phyloP scores from a whole-genome alignment of 2,329 filamentous ascomycete species.

The Eurotiales sp. region DNA sequence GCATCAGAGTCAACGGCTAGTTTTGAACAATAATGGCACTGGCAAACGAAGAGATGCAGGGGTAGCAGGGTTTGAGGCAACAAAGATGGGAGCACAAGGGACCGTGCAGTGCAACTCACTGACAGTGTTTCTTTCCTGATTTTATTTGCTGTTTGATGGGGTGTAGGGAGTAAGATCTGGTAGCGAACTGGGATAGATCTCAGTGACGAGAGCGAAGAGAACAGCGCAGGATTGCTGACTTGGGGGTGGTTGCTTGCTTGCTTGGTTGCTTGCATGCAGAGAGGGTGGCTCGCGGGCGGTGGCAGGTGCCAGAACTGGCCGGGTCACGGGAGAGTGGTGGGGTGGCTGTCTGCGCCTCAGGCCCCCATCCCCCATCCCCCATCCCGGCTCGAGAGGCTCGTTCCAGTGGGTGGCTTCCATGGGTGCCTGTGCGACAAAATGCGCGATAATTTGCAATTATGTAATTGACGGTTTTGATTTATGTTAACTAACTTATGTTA shows the following conservation, averaged over 20 bases:
- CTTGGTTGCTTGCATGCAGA: constrained; percentile 1
- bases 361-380: not conserved
- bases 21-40: not conserved
- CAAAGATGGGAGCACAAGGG: not conserved
- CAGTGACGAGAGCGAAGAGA: too few relatives aligned
- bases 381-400: not conserved
- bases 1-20: not conserved
- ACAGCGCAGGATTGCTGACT: too few relatives aligned
- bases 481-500: too few relatives aligned
- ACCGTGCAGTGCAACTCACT: not conserved
- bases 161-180: too few relatives aligned
- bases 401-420: not conserved
- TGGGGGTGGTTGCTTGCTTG: too few relatives aligned
- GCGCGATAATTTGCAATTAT: too few relatives aligned
- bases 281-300: constrained; percentile 9
- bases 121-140: not conserved
- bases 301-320: constrained; percentile 1
- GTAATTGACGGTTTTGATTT: too few relatives aligned
- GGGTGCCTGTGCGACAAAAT: too few relatives aligned
- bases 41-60: not conserved
- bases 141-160: not conserved
- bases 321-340: constrained; percentile 7
- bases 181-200: too few relatives aligned
- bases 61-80: not conserved
- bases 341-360: not conserved